phyloP scores from a whole-genome alignment of 148 eudicot genomes.

The Talinum fruticosum region DNA sequence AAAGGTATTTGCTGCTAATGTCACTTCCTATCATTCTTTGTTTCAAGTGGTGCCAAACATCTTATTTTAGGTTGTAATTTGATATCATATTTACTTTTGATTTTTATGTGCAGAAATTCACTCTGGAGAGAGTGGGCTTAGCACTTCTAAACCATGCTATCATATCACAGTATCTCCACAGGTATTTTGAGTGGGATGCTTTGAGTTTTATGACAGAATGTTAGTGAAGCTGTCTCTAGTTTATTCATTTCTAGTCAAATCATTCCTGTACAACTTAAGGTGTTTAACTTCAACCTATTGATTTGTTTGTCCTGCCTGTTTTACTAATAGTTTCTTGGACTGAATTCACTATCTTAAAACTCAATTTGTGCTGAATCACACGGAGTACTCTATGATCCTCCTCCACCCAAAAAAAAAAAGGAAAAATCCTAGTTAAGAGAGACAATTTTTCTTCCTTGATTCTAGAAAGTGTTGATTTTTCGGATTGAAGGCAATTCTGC shows the following conservation, averaged over 20 bases:
- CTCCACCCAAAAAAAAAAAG: too few species aligned
- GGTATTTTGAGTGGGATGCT: conserved; percentile 34
- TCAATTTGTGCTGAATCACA: background rate
- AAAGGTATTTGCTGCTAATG: conserved; percentile 44
- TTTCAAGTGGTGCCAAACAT: background rate
- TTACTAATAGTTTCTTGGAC: background rate
- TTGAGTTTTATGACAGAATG: background rate
- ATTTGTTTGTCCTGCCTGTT: background rate
- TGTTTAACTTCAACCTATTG: background rate
- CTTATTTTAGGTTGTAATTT: background rate
- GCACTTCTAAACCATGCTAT: conserved; percentile 81
- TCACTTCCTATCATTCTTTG: background rate
- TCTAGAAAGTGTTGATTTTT: background rate
- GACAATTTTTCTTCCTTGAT: background rate
- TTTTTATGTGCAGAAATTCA: conserved; percentile 65
- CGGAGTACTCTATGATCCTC: background rate
- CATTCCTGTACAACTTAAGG: background rate
- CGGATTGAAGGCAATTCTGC: too few species aligned
- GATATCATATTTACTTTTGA: conserved; percentile 14
- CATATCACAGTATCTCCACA: conserved; percentile 65
- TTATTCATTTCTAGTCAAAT: background rate
- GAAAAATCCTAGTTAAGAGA: background rate
- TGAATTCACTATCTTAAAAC: background rate
- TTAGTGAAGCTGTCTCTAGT: background rate
- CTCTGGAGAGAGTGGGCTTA: conserved; percentile 87